These are phyloP conservation scores for Fagus crenata DNA, from an alignment of 306 rosid genomes.

Conservation along the genomic window DNA sequence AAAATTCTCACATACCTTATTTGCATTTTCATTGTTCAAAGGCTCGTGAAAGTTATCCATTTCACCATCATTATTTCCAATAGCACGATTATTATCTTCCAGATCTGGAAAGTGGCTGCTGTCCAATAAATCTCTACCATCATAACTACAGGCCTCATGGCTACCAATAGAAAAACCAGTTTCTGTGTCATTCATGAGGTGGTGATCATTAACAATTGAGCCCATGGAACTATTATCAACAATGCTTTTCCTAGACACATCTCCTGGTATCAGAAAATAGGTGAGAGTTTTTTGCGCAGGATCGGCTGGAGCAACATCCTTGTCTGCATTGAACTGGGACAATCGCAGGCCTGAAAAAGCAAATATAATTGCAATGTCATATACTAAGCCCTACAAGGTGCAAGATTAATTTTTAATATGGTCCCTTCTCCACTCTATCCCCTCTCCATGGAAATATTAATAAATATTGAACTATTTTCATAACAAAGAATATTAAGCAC, in stretches of 20 bases:
- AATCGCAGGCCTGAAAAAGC: conserved; percentile 72
- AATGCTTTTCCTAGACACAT: conserved; percentile 38
- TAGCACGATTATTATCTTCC: conserved; percentile 30
- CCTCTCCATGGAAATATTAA: neutral
- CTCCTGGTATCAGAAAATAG: conserved; percentile 56
- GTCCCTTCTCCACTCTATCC: neutral
- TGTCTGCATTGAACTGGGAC: conserved; percentile 69
- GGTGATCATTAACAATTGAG: conserved; percentile 36
- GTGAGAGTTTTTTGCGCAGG: conserved; percentile 74
- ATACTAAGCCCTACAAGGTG: conserved; percentile 17
- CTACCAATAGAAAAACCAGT: conserved; percentile 36
- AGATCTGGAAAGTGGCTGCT: conserved; percentile 33
- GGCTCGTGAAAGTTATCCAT: conserved; percentile 33
- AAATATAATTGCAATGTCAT: conserved; percentile 23
- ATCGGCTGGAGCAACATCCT: conserved; percentile 47
- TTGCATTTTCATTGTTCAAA: conserved; percentile 15
- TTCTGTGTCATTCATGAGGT: conserved; percentile 45
- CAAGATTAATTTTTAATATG: conserved; percentile 19
- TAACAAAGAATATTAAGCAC: neutral
- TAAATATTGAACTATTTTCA: neutral
- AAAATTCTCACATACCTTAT: conserved; percentile 26
- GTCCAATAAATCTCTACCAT: conserved; percentile 37
- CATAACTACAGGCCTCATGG: conserved; percentile 33
- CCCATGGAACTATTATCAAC: conserved; percentile 30
- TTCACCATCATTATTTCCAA: conserved; percentile 32